Percentiles rank a stretch among this genome's conserved stretches.
Conservation (phyloP, 768 basidiomycete genomes). For the Galerina sulciceps region DNA sequence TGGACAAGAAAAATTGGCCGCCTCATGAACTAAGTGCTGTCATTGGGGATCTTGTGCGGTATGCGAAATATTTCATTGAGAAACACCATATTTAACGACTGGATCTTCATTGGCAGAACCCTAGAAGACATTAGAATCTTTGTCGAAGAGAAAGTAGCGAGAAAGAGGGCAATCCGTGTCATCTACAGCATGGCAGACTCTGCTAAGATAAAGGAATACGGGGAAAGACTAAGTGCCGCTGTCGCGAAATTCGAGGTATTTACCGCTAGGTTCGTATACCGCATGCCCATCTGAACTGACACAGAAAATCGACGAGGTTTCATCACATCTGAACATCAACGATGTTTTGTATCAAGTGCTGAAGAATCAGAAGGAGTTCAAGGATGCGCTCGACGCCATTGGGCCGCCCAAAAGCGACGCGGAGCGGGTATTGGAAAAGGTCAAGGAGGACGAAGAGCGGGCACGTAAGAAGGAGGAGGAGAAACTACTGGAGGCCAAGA, state of each 20-base stretch:
- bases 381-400: not conserved
- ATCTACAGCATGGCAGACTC: constrained; percentile 7
- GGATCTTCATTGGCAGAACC: constrained; percentile 1
- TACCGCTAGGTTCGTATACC: not conserved
- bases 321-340: constrained; percentile 15
- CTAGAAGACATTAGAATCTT: constrained; percentile 10
- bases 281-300: not conserved
- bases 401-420: not conserved
- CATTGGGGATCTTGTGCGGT: constrained; percentile 13
- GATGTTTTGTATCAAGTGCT: constrained; percentile 11
- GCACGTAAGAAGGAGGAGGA: not conserved
- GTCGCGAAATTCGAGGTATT: constrained; percentile 16
- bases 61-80: not conserved
- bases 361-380: constrained; percentile 8
- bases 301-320: constrained; percentile 2
- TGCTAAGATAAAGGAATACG: constrained; percentile 11
- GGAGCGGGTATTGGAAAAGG: not conserved
- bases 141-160: constrained; percentile 4
- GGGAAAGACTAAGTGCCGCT: constrained; percentile 12
- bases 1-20: constrained; percentile 14
- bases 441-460: constrained; percentile 1
- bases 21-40: constrained; percentile 4
- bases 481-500: not conserved
- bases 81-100: not conserved
- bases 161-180: not conserved